A percentile compares a stretch with the other conserved stretches of the same genome.
Evolutionary conservation across 169 alveolate genomes (phyloP).

Genomic region (Plasmodium adleri): DNA sequence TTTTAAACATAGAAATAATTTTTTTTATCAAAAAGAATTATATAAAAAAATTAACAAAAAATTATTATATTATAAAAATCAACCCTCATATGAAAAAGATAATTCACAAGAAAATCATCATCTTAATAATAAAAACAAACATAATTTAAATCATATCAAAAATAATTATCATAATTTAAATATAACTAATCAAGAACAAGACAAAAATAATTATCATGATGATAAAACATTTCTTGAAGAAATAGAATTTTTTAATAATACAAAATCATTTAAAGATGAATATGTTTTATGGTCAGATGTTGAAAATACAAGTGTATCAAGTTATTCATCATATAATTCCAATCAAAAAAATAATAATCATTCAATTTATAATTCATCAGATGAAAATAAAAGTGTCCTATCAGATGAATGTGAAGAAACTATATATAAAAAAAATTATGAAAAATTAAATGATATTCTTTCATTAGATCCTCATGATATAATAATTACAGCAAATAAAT

Average conservation of each 20-base stretch:
- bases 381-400: conserved; percentile 14
- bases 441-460: conserved; percentile 75
- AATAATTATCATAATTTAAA: not conserved
- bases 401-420: conserved; percentile 65
- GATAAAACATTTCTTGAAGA: conserved; percentile 34
- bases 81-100: not conserved
- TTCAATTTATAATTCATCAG: not conserved
- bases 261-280: conserved; percentile 47
- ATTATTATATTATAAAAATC: not conserved
- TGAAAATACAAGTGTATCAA: conserved; percentile 57
- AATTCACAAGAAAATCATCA: not conserved
- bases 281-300: conserved; percentile 49
- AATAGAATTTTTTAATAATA: conserved; percentile 31
- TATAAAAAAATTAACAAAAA: conserved; percentile 61
- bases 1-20: conserved; percentile 61
- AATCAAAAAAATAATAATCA: conserved; percentile 8
- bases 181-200: not conserved
- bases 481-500: conserved; percentile 62
- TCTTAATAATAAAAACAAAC: not conserved
- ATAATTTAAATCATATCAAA: not conserved
- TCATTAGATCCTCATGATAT: conserved; percentile 74
- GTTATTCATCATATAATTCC: conserved; percentile 14
- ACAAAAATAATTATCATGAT: not conserved
- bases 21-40: conserved; percentile 61
- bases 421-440: conserved; percentile 67